Evolutionary conservation across 2,329 filamentous ascomycete species (phyloP), one percentile per base, ranked within the genome.

Genomic region (Polychaeton citri): DNA sequence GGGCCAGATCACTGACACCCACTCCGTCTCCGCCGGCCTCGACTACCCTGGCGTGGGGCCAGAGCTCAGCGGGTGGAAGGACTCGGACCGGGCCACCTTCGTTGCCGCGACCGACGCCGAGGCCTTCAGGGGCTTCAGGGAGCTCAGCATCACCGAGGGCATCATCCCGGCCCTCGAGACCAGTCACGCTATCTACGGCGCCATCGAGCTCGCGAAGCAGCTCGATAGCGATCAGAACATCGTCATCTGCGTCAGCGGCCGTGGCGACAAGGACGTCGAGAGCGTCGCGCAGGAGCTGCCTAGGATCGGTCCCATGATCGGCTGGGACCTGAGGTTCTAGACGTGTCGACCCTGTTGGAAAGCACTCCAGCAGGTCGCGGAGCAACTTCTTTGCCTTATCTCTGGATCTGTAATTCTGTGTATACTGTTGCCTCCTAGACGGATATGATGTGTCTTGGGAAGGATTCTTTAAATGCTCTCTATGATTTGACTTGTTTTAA

Each of bases 261-360:
- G 90, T 49, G 90, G 90, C 43, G 90, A 98, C 63, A 98, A 98
- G 75, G 90, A 98, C 55, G 90, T 98, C 40, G 87, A 98, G 73
- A 93, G 84, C 52, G 88, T 98, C 35, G 90, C 90, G 0, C 90
- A 98, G 54, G 85, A 93, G 63, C 64, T 98, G 54, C 88, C 88
- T 13, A 81, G 72, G 48, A 61, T 98, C 43, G 88, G 90, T 0
- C 90, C 90, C 6, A 69, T 81, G 67, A 96, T 98, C 60, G 85
- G 70, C 33, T 79, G 74, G 74, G 73, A 78, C 55, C 51, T 78
- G 60, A 65, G 73, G 43, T 76, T 55, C 39, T 55, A 51, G 36
- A 41, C 15, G 7, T 5, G 24, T 28, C n/a, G n/a, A n/a, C n/a
- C n/a, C n/a, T n/a, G n/a, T n/a, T n/a, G n/a, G n/a, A n/a, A n/a